These are phyloP conservation scores for Tilletia indica DNA, from an alignment of 1,284 basidiomycete genomes.

Conservation along the genomic window DNA sequence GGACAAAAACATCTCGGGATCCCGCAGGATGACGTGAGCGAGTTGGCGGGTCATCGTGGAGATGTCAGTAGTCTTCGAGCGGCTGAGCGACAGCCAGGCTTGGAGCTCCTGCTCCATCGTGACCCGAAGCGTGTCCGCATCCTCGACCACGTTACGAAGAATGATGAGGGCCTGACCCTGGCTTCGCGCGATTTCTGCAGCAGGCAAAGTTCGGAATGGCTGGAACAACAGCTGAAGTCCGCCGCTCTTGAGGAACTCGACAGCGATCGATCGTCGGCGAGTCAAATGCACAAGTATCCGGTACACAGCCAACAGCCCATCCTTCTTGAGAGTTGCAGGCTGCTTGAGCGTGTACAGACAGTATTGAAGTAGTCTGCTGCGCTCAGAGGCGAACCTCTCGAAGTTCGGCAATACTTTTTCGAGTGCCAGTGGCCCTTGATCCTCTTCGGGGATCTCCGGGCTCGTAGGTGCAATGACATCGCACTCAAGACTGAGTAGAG, in stretches of 20 bases:
- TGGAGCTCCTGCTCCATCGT: conserved; percentile 78
- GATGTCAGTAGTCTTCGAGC: conserved; percentile 65
- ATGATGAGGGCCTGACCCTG: conserved; percentile 83
- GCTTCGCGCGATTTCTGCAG: conserved; percentile 59
- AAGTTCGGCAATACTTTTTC: background rate
- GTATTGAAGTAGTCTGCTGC: background rate
- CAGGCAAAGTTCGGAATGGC: conserved; percentile 38
- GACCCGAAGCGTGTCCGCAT: conserved; percentile 65
- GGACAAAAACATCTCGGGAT: conserved; percentile 75
- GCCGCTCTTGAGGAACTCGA: conserved; percentile 32
- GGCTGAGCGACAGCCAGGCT: conserved; percentile 43
- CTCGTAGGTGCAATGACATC: conserved; percentile 62
- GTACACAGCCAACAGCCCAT: conserved; percentile 44
- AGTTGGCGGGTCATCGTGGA: conserved; percentile 73
- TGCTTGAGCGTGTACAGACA: background rate
- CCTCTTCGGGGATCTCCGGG: conserved; percentile 64
- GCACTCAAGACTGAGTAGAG: conserved; percentile 15
- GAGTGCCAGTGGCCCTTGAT: conserved; percentile 67
- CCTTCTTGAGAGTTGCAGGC: conserved; percentile 29
- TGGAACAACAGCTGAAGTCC: conserved; percentile 42
- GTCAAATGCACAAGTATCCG: conserved; percentile 47
- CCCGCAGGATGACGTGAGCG: conserved; percentile 76
- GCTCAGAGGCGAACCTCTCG: conserved; percentile 13
- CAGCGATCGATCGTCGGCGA: conserved; percentile 33
- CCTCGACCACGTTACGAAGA: conserved; percentile 85